Evolutionary conservation across 345 rosid genomes (phyloP).

Genomic region (Rhodomyrtus tomentosa): DNA sequence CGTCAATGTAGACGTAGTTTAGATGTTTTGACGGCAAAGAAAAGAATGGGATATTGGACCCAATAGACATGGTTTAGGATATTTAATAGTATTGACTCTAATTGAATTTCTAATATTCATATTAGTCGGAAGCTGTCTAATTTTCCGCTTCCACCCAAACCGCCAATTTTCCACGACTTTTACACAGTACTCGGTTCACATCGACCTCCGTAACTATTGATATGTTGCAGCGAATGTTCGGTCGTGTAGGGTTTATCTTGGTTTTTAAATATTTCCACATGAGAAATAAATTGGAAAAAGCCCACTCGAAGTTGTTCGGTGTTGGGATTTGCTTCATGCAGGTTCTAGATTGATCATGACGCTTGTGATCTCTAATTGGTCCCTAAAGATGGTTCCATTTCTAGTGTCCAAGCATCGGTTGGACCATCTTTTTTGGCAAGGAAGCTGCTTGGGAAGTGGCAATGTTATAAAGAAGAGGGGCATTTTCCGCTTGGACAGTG

Average conservation of each 20-base stretch:
- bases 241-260: not conserved
- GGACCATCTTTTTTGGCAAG: not conserved
- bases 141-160: not conserved
- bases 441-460: not conserved
- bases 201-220: not conserved
- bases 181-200: not conserved
- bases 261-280: too few species aligned
- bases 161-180: not conserved
- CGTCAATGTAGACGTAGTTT: accelerated
- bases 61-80: not conserved
- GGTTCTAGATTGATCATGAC: not conserved
- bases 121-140: not conserved
- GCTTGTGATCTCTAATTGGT: not conserved
- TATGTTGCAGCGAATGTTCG: not conserved
- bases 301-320: not conserved
- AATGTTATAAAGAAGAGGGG: too few species aligned
- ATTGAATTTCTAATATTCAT: not conserved
- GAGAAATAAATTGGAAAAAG: too few species aligned
- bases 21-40: not conserved
- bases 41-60: not conserved
- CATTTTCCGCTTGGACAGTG: not conserved
- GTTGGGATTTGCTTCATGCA: not conserved
- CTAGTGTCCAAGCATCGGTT: not conserved
- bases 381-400: not conserved
- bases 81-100: not conserved